These are phyloP conservation scores for Penicillium dipodomyicola DNA, from an alignment of 495 filamentous ascomycete genomes.

Conservation along the genomic window DNA sequence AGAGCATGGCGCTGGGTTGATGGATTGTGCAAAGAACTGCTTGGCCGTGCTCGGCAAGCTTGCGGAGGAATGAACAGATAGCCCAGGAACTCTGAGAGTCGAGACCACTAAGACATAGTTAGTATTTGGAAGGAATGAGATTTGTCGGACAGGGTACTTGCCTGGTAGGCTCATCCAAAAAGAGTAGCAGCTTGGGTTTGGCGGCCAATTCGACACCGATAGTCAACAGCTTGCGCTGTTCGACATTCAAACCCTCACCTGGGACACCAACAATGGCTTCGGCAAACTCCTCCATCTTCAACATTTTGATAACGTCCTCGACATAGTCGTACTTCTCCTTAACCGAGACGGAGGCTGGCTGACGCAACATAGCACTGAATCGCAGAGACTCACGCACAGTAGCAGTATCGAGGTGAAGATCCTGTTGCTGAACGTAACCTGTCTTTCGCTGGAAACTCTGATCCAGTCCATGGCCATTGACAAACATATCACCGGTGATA, in stretches of 20 bases:
- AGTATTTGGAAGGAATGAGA: neutral
- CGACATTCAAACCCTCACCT: conserved; percentile 74
- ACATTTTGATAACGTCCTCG: conserved; percentile 48
- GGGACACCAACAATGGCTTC: conserved; percentile 45
- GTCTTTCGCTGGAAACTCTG: conserved; percentile 85
- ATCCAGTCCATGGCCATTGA: conserved; percentile 55
- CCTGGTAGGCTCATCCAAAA: conserved; percentile 80
- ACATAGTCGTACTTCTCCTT: conserved; percentile 51
- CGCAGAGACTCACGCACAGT: conserved; percentile 80
- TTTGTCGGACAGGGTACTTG: conserved; percentile 10
- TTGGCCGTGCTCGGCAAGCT: conserved; percentile 79
- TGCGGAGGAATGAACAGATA: conserved; percentile 72
- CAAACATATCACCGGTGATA: conserved; percentile 52
- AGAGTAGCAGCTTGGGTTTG: conserved; percentile 81
- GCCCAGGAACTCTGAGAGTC: conserved; percentile 83
- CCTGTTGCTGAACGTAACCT: conserved; percentile 91
- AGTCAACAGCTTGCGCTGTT: conserved; percentile 84
- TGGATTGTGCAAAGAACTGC: conserved; percentile 96
- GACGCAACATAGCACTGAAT: conserved; percentile 83
- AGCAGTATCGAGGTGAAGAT: conserved; percentile 80
- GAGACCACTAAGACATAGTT: conserved; percentile 56
- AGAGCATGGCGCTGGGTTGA: conserved; percentile 87
- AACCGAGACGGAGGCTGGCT: conserved; percentile 51
- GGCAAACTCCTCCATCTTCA: conserved; percentile 46
- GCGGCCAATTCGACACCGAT: conserved; percentile 90